Percentiles rank a stretch among this genome's conserved stretches.
Conservation (phyloP, 192 early-diverging fungal species). For the Umbelopsis sp. region DNA sequence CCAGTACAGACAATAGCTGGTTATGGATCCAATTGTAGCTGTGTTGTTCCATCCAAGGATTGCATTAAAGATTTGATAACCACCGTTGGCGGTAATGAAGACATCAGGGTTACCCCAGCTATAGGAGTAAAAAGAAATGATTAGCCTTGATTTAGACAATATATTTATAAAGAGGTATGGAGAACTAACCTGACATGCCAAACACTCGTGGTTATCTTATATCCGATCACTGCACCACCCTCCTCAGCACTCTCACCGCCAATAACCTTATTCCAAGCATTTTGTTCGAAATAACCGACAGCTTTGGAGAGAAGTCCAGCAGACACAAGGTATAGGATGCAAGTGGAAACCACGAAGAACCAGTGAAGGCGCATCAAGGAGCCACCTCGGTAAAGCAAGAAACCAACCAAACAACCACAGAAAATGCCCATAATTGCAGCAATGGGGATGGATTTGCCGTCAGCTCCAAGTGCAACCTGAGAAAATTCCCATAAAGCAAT, state of each 20-base stretch:
- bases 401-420: slow-evolving; percentile 71
- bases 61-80: slow-evolving; percentile 75
- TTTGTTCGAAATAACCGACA: slow-evolving; percentile 67
- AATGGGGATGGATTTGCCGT: slow-evolving; percentile 75
- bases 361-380: slow-evolving; percentile 69
- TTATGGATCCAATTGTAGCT: slow-evolving; percentile 73
- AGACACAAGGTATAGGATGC: slow-evolving; percentile 77
- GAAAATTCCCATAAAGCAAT: background rate
- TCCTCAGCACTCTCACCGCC: slow-evolving; percentile 70
- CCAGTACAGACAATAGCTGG: slow-evolving; percentile 87
- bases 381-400: slow-evolving; percentile 73
- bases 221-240: slow-evolving; percentile 43
- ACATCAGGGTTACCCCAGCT: slow-evolving; percentile 64
- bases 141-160: background rate
- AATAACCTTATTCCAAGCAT: slow-evolving; percentile 64
- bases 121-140: background rate
- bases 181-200: slow-evolving; percentile 24
- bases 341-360: slow-evolving; percentile 78
- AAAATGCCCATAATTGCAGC: slow-evolving; percentile 75
- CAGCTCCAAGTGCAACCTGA: slow-evolving; percentile 63
- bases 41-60: slow-evolving; percentile 76
- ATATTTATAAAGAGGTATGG: background rate
- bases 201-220: slow-evolving; percentile 37
- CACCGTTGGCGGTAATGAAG: slow-evolving; percentile 41
- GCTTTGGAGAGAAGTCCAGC: slow-evolving; percentile 77